Base-by-base conservation (phyloP, 2,329 filamentous ascomycete genomes). In the Aspergillus terreus region DNA sequence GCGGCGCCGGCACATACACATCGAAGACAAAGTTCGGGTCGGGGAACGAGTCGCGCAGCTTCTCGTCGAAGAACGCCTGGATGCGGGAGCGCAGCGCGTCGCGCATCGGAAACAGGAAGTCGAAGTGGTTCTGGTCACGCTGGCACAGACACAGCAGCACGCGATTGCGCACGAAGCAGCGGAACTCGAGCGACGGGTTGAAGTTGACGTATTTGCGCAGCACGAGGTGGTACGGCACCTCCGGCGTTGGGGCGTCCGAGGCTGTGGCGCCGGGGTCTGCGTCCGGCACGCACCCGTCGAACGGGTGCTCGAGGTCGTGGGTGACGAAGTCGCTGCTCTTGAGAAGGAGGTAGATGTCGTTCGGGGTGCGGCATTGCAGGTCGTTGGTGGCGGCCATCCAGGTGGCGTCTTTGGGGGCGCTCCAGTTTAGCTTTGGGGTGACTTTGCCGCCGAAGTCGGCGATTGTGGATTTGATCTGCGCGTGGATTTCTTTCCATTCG, bases 371-470 rank as follows among this genome's bases (percentile, higher is more conserved):
- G 72, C 94, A 99, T 70, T 95, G 90, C 74, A 96, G 87, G 44
- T 89, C 95, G 71, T 99, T 99, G 72, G 79, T 92, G 68, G 82
- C 73, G 72, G 85, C 72, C 71, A 99, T 96, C 87, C 91, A 96
- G 19, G 88, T 90, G 7, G 94, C 94, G 67, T 99, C 94, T 70
- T 96, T 96, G 4, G 94, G 94, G 4, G 91, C 86, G 5, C 92
- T 96, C 94, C 94, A 99, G 75, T 97, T 97, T 44, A 99, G 77
- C 72, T 99, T 99, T 0, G 94, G 94, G 1, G 88, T 86, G 7
- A 96, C 92, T 54, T 86, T 84, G 53, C 92, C 92, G 14, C 90
- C 92, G 1, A 97, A 81, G 61, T 92, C 87, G 11, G 78, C 72
- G 56, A 99, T 96, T 40, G 82, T 88, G 21, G 82, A 77, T 67